These are phyloP conservation scores for Cyberlindnera americana DNA, from an alignment of 805 yeast species.

Conservation along the genomic window DNA sequence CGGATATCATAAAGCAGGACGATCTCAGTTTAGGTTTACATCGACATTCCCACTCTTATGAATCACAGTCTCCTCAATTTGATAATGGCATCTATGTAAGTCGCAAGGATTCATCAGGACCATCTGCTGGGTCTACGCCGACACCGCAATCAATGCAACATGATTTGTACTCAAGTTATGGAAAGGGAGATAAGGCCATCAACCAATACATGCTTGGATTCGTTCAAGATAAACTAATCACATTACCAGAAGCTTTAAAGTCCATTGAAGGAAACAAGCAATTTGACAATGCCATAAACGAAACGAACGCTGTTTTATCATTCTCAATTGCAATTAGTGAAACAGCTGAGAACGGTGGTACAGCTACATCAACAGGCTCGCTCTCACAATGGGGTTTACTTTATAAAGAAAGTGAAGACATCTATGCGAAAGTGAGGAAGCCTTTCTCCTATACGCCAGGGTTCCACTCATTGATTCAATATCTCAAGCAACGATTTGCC, in stretches of 20 bases:
- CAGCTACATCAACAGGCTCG: constrained; percentile 7
- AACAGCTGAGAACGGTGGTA: constrained; percentile 8
- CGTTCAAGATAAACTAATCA: constrained; percentile 35
- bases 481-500: constrained; percentile 67
- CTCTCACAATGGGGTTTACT: constrained; percentile 35
- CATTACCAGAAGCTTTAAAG: constrained; percentile 58
- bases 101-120: constrained; percentile 7
- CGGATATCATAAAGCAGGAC: constrained; percentile 53
- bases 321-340: constrained; percentile 30
- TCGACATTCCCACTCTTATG: constrained; percentile 1
- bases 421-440: constrained; percentile 65
- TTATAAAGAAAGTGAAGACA: constrained; percentile 68
- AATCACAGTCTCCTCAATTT: constrained; percentile 15
- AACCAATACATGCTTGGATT: constrained; percentile 69
- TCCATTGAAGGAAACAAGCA: constrained; percentile 20
- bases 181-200: constrained; percentile 52
- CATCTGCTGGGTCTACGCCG: constrained; percentile 16
- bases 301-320: constrained; percentile 7
- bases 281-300: constrained; percentile 3
- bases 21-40: constrained; percentile 7
- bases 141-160: constrained; percentile 13
- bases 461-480: constrained; percentile 74
- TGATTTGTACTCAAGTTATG: constrained; percentile 29
- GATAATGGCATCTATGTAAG: constrained; percentile 6
- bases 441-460: constrained; percentile 93